Evolutionary conservation across 371 early-diverging fungal species (phyloP).

Genomic region (Cokeromyces recurvatus): DNA sequence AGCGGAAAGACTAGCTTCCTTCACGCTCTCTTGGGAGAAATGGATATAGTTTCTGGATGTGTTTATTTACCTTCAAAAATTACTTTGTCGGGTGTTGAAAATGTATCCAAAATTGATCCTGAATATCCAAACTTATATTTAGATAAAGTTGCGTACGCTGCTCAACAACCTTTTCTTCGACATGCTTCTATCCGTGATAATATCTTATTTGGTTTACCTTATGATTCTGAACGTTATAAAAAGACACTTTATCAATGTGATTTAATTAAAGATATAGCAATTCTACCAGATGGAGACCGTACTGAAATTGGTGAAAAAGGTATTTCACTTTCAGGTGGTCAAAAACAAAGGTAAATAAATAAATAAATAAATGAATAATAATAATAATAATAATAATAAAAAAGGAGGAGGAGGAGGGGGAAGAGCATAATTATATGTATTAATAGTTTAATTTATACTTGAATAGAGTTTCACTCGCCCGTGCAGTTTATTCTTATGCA

Average conservation of each 20-base stretch:
- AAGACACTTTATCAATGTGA: constrained; percentile 69
- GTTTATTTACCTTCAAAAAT: constrained; percentile 23
- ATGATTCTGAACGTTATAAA: constrained; percentile 60
- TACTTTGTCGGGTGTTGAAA: not conserved
- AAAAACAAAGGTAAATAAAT: constrained; percentile 56
- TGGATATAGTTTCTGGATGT: constrained; percentile 53
- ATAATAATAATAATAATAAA: too few species aligned
- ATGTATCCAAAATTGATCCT: constrained; percentile 26
- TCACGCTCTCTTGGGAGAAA: constrained; percentile 66
- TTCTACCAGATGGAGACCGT: constrained; percentile 75
- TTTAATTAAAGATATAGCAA: constrained; percentile 74
- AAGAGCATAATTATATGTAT: not conserved
- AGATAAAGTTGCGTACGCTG: constrained; percentile 68
- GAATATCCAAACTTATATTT: constrained; percentile 31
- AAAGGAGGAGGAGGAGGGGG: too few species aligned
- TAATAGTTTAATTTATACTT: constrained; percentile 10
- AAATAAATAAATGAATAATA: not conserved
- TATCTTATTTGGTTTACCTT: constrained; percentile 77
- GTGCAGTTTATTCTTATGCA: constrained; percentile 73
- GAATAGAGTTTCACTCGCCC: constrained; percentile 65
- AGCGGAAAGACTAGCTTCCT: constrained; percentile 65
- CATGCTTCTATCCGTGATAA: constrained; percentile 82
- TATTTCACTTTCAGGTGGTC: constrained; percentile 85
- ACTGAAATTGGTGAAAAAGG: constrained; percentile 92
- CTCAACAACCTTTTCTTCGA: constrained; percentile 76